phyloP scores from a whole-genome alignment of 768 basidiomycete genomes.

The Rhodotorula babjevae region DNA sequence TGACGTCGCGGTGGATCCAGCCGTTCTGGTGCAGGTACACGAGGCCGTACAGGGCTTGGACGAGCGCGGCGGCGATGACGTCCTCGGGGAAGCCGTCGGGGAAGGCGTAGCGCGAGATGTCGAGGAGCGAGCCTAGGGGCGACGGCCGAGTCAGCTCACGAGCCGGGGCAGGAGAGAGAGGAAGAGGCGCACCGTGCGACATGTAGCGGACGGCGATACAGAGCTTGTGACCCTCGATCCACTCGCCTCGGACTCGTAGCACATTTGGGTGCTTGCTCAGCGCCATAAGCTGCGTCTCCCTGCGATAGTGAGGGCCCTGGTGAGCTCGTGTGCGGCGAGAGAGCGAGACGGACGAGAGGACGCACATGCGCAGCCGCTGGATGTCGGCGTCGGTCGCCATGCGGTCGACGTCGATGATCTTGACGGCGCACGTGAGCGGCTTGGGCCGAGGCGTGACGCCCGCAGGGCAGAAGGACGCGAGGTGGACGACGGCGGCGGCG shows the following conservation, averaged over 20 bases:
- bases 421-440: slow-evolving; percentile 66
- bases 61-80: slow-evolving; percentile 74
- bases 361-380: slow-evolving; percentile 26
- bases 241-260: slow-evolving; percentile 80
- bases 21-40: slow-evolving; percentile 84
- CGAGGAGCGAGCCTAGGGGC: slow-evolving; percentile 59
- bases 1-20: slow-evolving; percentile 80
- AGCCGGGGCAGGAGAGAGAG: background rate
- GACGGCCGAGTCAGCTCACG: background rate
- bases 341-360: slow-evolving; percentile 53
- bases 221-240: slow-evolving; percentile 77
- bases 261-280: slow-evolving; percentile 90
- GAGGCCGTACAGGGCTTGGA: slow-evolving; percentile 77
- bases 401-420: slow-evolving; percentile 74
- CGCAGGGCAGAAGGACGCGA: slow-evolving; percentile 61
- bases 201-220: slow-evolving; percentile 59
- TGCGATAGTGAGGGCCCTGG: background rate
- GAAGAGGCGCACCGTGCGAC: slow-evolving; percentile 6
- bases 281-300: slow-evolving; percentile 88
- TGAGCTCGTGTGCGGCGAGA: slow-evolving; percentile 53
- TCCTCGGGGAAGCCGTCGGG: slow-evolving; percentile 87
- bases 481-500: slow-evolving; percentile 83
- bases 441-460: slow-evolving; percentile 20
- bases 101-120: slow-evolving; percentile 79
- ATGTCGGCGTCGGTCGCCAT: slow-evolving; percentile 53